A percentile compares a stretch with the other conserved stretches of the same genome.
Evolutionary conservation across 805 yeast genomes (phyloP).

Genomic region (Kazachstania taianensis): DNA sequence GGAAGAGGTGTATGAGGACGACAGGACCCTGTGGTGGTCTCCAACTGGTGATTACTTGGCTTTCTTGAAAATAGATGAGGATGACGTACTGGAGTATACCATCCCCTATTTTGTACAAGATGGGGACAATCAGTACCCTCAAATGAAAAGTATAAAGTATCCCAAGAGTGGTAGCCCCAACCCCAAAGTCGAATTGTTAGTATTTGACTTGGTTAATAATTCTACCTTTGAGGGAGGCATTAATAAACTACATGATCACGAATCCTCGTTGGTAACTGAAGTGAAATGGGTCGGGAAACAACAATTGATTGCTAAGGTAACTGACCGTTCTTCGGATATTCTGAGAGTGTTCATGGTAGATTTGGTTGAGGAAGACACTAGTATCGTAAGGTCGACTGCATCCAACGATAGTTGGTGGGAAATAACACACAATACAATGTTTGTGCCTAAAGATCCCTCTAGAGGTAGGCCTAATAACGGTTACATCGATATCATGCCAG

Average conservation of each 20-base stretch:
- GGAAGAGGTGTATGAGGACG: slow-evolving; percentile 71
- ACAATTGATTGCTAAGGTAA: slow-evolving; percentile 43
- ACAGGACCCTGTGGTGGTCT: slow-evolving; percentile 81
- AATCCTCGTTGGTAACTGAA: slow-evolving; percentile 50
- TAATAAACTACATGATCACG: slow-evolving; percentile 28
- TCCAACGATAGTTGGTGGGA: slow-evolving; percentile 49
- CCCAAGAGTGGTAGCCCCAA: slow-evolving; percentile 79
- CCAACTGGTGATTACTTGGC: slow-evolving; percentile 57
- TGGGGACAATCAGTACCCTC: slow-evolving; percentile 48
- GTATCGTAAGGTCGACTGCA: slow-evolving; percentile 36
- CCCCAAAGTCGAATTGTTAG: slow-evolving; percentile 50
- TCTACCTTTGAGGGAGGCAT: slow-evolving; percentile 33
- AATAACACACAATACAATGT: slow-evolving; percentile 52
- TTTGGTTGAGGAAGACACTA: slow-evolving; percentile 29
- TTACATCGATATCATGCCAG: slow-evolving; percentile 69
- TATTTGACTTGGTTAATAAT: slow-evolving; percentile 32
- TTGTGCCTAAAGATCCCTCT: slow-evolving; percentile 41
- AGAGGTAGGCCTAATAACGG: slow-evolving; percentile 45
- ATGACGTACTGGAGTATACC: slow-evolving; percentile 60
- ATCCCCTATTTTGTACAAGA: slow-evolving; percentile 65
- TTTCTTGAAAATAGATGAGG: slow-evolving; percentile 60
- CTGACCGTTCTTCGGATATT: slow-evolving; percentile 59
- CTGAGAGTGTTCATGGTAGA: slow-evolving; percentile 48
- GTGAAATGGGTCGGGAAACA: slow-evolving; percentile 57
- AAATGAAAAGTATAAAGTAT: slow-evolving; percentile 51